Evolutionary conservation across 2,329 filamentous ascomycete genomes (phyloP), one percentile per base, ranked within the genome.

Genomic region (Fusarium pseudograminearum): DNA sequence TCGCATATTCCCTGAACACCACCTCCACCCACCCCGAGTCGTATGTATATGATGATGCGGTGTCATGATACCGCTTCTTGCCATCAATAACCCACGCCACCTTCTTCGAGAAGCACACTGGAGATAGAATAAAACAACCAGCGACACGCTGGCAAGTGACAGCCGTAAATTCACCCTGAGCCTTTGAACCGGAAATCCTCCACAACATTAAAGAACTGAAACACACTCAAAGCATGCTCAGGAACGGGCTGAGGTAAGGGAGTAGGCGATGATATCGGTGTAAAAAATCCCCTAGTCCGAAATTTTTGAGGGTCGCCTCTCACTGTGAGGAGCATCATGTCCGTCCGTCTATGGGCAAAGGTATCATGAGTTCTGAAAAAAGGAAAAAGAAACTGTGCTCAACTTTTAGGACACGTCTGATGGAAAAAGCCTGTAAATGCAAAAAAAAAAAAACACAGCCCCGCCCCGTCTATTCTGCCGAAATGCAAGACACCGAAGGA

Each of bases 401-500:
- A 83, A 82, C 84, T 84, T 84, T 81, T 78, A 74, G 74, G 72
- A 80, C 80, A 81, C 80, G 78, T 80, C 80, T 82, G 80, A 74
- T 80, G 75, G 77, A 82, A 81, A 78, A 70, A 67, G 59, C 82
- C 80, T 81, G 78, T 81, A 83, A 84, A 84, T 83, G 82, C 81
- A 83, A 81, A 77, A 38, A 38, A 80, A 78, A 77, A 77, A 34
- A 30, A 40, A 51, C 68, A 75, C 71, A 77, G 74, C 79, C 80
- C 82, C 78, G 79, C 82, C 80, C 78, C 79, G 82, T 86, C 84
- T 86, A 86, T 85, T 71, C 79, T 80, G 78, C 80, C 76, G 70
- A 82, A 83, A 84, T 84, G 81, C 81, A 81, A 78, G 77, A 80
- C 78, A 78, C 78, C 77, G 70, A 77, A 74, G 73, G 72, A 74